Evolutionary conservation across 1,139 yeast species (phyloP), one percentile per base, ranked within the genome.

Genomic region (Lodderomyces oxycetoniae): DNA sequence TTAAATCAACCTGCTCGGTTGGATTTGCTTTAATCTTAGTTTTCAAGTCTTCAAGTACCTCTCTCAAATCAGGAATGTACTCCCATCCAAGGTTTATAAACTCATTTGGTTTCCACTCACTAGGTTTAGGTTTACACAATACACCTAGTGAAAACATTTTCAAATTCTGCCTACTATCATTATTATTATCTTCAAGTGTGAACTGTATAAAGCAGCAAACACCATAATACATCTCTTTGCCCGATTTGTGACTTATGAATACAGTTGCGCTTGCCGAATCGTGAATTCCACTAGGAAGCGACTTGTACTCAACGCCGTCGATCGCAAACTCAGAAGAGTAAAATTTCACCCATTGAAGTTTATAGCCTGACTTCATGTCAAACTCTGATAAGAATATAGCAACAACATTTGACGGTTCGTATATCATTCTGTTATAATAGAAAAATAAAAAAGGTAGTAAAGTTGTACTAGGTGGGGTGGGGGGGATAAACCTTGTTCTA

Each of bases 231-330:
- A 10, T 19, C 10, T 19, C 22, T 10, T 19, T 19, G 3, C 56
- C 43, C 23, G 35, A 28, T 9, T 42, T 42, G 34, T 68, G 74
- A 31, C 63, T 53, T 31, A 67, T 45, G 23, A 62, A 45, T 5
- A 65, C 55, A 7, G 64, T 54, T 44, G 85, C 89, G 27, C 63
- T 54, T 9, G 56, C 53, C 17, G 64, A 66, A 26, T 78, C 74
- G 51, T 87, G 96, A n/a, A 86, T 67, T 1, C 96, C 95, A 0
- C 93, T 81, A 1, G 96, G 96, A 35, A 88, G 60, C 9, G 79
- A 69, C 46, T 82, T 80, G 57, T 73, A 86, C 53, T 88, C 96
- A 13, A 86, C 48, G 4, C 71, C 72, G 3, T 50, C 46, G 19
- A 64, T 45, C 17, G 52, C 46, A 5, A 62, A 36, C 22, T 7